Conservation (phyloP, 2,329 filamentous ascomycete species). For the Cordyceps javanica region DNA sequence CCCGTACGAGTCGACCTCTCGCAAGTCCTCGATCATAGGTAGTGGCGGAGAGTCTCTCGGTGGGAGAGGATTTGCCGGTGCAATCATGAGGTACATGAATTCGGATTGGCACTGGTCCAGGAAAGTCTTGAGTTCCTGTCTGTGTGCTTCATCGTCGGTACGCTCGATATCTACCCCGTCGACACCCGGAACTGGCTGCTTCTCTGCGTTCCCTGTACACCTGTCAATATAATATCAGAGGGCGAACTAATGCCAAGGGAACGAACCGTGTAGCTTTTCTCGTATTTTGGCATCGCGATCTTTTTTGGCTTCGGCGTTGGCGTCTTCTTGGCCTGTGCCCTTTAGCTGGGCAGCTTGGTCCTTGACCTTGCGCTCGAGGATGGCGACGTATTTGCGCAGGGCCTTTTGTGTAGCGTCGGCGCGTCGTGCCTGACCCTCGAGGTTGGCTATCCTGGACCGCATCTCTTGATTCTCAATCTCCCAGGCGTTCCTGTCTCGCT, state of each 20-base stretch:
- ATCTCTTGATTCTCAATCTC: slow-evolving; percentile 99
- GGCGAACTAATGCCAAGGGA: slow-evolving; percentile 12
- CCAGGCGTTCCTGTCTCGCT: slow-evolving; percentile 96
- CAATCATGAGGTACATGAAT: slow-evolving; percentile 63
- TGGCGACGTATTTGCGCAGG: slow-evolving; percentile 80
- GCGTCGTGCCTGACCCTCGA: slow-evolving; percentile 84
- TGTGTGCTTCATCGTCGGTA: slow-evolving; percentile 44
- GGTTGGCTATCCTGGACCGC: slow-evolving; percentile 91
- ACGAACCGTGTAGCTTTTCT: slow-evolving; percentile 49
- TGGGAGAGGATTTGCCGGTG: slow-evolving; percentile 58
- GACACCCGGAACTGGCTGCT: slow-evolving; percentile 35
- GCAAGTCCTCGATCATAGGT: slow-evolving; percentile 53
- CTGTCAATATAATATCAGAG: neutral
- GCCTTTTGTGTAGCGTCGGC: slow-evolving; percentile 85
- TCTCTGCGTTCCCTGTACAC: slow-evolving; percentile 36
- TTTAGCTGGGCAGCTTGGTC: slow-evolving; percentile 71
- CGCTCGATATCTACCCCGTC: slow-evolving; percentile 42
- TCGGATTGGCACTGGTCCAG: slow-evolving; percentile 60
- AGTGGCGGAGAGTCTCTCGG: slow-evolving; percentile 57
- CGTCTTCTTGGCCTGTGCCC: slow-evolving; percentile 31
- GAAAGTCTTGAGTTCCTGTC: slow-evolving; percentile 52
- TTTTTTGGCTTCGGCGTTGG: slow-evolving; percentile 38
- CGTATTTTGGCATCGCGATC: slow-evolving; percentile 48
- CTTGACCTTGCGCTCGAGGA: slow-evolving; percentile 83
- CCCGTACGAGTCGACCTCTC: slow-evolving; percentile 47